Base-by-base conservation (phyloP, 139 green algal genomes). In the Chlamydomonas sphaeroides region DNA sequence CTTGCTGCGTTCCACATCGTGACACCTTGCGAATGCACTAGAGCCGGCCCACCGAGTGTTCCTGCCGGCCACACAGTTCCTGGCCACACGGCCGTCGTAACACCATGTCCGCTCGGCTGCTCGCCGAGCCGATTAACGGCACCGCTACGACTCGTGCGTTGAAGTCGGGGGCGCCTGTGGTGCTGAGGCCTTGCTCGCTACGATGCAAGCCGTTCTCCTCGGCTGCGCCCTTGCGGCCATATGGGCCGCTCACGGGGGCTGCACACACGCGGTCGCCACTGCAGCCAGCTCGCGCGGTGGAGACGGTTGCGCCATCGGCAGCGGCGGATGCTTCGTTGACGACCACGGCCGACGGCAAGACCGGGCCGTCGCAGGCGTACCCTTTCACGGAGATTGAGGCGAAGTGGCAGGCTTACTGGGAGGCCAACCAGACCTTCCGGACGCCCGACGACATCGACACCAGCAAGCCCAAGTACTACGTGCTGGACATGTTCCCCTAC, bases 401-500 rank as follows among this genome's bases (percentile, higher is more conserved):
- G 5, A 98, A 98, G 84, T 99, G 97, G 97, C 94, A 98, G 87
- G 88, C 84, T 45, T 93, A 95, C 84, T 99, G 97, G 97, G 90
- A 91, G 62, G 78, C 94, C 67, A 78, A 98, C 63, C 90, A 97
- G 77, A 99, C 96, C 0, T 99, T 99, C 89, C 84, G 91, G 11
- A 99, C 97, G 0, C 95, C 95, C 1, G 78, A 92, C n/a, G 78
- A 97, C 21, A 86, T 98, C 56, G 97, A 99, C 92, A 98, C 90
- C 25, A 92, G 59, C 74, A 98, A 98, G 85, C 96, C 97, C 39
- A 99, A 99, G 85, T 98, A 95, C 86, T 99, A 99, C 65, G 97
- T 95, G 2, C 90, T 99, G 66, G 97, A 99, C 89, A 99, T 99
- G 97, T 99, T 99, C 82, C 97, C 97, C 3, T 99, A 99, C 87